Base-by-base conservation (phyloP, 1,284 basidiomycete genomes). In the Boletus subluridellus region DNA sequence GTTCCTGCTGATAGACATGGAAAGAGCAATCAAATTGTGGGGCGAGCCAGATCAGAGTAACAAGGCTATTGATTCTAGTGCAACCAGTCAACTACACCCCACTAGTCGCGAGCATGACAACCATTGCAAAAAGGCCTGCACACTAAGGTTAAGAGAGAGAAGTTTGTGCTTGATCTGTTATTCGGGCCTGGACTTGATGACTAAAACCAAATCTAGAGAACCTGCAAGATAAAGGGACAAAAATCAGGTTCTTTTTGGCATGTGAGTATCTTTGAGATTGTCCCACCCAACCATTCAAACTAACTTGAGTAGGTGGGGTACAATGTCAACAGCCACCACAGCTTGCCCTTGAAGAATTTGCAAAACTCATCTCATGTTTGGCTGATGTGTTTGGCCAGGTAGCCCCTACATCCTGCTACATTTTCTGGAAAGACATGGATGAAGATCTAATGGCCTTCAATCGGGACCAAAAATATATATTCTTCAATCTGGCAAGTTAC, bases 391-490 rank as follows among this genome's bases (percentile, higher is more conserved):
- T 66, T n/a, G 21, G 5, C 17, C 30, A 45, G n/a, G 10, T 45
- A 0, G 15, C 38, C 11, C 51, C 49, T 9, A 34, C 28, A 9
- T 46, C 35, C 30, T 69, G 65, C 21, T 64, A 54, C 39, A 62
- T 69, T 41, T 67, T 69, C 52, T 72, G 67, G 68, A 54, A 67
- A 37, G 60, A 63, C 8, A 55, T 41, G 0, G 65, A 67, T 28
- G 30, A 37, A 2, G 60, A 71, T 24, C 45, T 69, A 4, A 69
- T 69, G 69, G 67, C 66, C 14, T 69, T 72, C 42, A 69, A 69
- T 45, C 56, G 65, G 10, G 61, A 67, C 21, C 52, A 65, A 34
- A 52, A 32, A 9, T 59, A 51, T 15, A 61, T 71, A 12, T 70
- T 64, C 41, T 57, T 69, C 7, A 69, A 69, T 35, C 61, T 69